These are phyloP conservation scores for Suillus alpinus DNA, from an alignment of 768 basidiomycete genomes.

Conservation along the genomic window DNA sequence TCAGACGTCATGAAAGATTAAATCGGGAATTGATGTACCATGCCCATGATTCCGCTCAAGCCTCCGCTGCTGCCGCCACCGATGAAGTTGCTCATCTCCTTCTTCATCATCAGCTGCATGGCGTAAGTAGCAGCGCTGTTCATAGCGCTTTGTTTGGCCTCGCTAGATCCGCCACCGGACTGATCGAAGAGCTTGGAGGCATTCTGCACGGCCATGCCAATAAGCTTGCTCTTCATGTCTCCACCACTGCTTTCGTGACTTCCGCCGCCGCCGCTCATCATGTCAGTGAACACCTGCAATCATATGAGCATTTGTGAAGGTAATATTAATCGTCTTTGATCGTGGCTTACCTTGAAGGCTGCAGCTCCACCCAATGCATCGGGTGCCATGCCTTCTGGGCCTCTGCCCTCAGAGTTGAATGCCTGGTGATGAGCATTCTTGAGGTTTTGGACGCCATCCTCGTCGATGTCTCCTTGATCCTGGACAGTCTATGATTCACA, in stretches of 20 bases:
- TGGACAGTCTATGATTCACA: constrained; percentile 20
- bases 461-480: constrained; percentile 59
- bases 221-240: constrained; percentile 59
- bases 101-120: constrained; percentile 78
- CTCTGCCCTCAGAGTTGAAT: constrained; percentile 42
- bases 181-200: constrained; percentile 61
- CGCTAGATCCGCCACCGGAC: constrained; percentile 60
- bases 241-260: constrained; percentile 33
- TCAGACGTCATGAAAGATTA: background rate
- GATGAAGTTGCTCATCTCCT: constrained; percentile 49
- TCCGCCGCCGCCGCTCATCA: constrained; percentile 35
- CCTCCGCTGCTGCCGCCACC: constrained; percentile 74
- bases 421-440: constrained; percentile 55
- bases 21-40: constrained; percentile 44
- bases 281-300: constrained; percentile 52
- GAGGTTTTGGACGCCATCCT: constrained; percentile 48
- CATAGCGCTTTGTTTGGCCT: constrained; percentile 76
- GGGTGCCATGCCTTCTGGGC: constrained; percentile 53
- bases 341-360: constrained; percentile 56
- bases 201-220: constrained; percentile 86
- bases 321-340: too few species aligned
- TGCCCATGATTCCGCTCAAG: constrained; percentile 52
- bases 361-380: constrained; percentile 72
- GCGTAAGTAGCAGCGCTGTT: constrained; percentile 84
- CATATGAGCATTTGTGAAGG: constrained; percentile 5